phyloP scores from a whole-genome alignment of 495 filamentous ascomycete species.

The Pyrenula aspistea region DNA sequence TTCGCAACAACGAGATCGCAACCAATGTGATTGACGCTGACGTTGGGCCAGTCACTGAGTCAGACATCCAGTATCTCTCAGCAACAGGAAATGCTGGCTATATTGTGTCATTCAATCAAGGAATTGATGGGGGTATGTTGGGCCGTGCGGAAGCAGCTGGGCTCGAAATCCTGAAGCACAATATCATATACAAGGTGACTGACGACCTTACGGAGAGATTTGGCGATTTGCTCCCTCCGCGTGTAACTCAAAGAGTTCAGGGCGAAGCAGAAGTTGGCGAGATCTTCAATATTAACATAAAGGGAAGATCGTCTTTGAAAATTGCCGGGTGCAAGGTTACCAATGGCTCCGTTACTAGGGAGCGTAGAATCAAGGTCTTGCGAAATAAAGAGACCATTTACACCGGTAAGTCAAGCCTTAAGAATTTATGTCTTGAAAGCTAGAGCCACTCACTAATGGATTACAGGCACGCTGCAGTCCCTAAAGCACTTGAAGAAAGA shows the following conservation, averaged over 20 bases:
- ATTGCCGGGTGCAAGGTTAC: constrained; percentile 84
- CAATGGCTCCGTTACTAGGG: constrained; percentile 58
- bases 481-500: constrained; percentile 92
- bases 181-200: constrained; percentile 82
- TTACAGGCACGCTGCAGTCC: constrained; percentile 56
- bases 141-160: constrained; percentile 54
- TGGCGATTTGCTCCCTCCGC: constrained; percentile 52
- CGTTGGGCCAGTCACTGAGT: constrained; percentile 72
- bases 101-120: constrained; percentile 79
- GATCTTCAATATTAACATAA: constrained; percentile 72
- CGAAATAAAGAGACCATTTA: constrained; percentile 59
- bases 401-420: constrained; percentile 50
- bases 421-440: neutral
- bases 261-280: constrained; percentile 83
- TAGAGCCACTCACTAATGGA: neutral
- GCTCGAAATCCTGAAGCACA: constrained; percentile 73
- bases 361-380: constrained; percentile 56
- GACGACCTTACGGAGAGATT: constrained; percentile 67
- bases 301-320: constrained; percentile 50
- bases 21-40: constrained; percentile 64
- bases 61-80: constrained; percentile 79
- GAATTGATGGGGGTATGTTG: constrained; percentile 53
- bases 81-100: constrained; percentile 52
- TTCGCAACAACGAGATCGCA: constrained; percentile 75
- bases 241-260: constrained; percentile 51